These are phyloP conservation scores for Beta vulgaris DNA, from an alignment of 148 eudicot species.

Conservation along the genomic window DNA sequence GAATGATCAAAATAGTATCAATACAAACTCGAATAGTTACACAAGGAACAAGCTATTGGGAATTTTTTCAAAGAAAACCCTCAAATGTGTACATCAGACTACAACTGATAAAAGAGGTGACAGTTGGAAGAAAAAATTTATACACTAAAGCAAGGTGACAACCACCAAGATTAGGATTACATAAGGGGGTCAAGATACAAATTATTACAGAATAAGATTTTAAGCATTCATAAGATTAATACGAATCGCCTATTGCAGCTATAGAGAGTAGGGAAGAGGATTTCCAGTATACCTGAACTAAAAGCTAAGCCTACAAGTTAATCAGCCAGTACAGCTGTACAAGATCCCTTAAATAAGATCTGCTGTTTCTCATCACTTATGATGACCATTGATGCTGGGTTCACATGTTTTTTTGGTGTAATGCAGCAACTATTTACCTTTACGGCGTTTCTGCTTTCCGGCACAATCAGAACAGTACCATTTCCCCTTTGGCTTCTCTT, in stretches of 20 bases:
- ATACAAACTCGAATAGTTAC: too few species aligned
- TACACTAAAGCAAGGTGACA: neutral
- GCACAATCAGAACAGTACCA: conserved; percentile 86
- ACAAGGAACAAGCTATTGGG: too few species aligned
- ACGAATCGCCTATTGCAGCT: neutral
- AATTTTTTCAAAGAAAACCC: too few species aligned
- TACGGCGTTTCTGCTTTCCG: conserved; percentile 57
- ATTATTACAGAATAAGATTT: neutral
- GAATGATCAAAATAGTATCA: too few species aligned
- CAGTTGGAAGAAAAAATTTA: neutral
- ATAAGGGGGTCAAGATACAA: neutral
- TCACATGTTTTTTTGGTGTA: neutral
- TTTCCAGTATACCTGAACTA: neutral
- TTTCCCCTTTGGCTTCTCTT: conserved; percentile 76
- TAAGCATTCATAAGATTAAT: neutral
- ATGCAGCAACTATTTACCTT: conserved; percentile 37
- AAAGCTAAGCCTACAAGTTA: conserved; percentile 12
- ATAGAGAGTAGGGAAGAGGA: neutral
- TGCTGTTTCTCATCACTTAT: neutral
- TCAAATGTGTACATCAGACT: neutral
- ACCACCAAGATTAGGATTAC: too few species aligned
- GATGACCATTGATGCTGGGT: neutral
- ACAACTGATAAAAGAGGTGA: neutral
- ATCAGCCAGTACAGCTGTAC: neutral
- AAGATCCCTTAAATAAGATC: conserved; percentile 13